These are phyloP conservation scores for Phytophthora pistaciae DNA, from an alignment of 352 stramenopile species.

Conservation along the genomic window DNA sequence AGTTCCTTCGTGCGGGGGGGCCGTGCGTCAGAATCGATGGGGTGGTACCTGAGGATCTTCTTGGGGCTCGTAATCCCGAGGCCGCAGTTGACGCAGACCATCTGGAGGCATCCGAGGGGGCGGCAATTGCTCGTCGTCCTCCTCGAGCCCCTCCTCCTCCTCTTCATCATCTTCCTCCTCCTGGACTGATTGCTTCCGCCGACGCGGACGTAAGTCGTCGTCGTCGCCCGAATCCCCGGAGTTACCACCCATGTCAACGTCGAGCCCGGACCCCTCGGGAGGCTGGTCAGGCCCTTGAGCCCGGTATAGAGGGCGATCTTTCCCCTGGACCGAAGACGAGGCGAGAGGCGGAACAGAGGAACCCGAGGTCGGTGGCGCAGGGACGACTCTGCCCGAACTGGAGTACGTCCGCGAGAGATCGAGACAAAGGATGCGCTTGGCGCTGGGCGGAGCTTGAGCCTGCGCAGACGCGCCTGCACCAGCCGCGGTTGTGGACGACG, in stretches of 20 bases:
- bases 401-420: not conserved
- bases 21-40: not conserved
- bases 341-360: too few relatives aligned
- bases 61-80: not conserved
- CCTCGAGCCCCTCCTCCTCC: too few relatives aligned
- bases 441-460: not conserved
- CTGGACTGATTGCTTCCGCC: too few relatives aligned
- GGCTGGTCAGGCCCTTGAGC: too few relatives aligned
- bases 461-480: too few relatives aligned
- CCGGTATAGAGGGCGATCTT: not conserved
- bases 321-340: not conserved
- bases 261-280: too few relatives aligned
- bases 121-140: not conserved
- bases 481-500: not conserved
- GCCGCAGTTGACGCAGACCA: not conserved
- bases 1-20: not conserved
- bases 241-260: too few relatives aligned
- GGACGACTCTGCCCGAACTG: too few relatives aligned
- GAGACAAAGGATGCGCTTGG: not conserved
- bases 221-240: too few relatives aligned
- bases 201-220: too few relatives aligned
- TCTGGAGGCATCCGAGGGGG: not conserved
- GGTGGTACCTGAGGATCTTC: not conserved
- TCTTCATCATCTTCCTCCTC: too few relatives aligned
- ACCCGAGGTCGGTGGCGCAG: not conserved